phyloP scores from a whole-genome alignment of 164 flowering plant species.

The Macadamia tetraphylla region DNA sequence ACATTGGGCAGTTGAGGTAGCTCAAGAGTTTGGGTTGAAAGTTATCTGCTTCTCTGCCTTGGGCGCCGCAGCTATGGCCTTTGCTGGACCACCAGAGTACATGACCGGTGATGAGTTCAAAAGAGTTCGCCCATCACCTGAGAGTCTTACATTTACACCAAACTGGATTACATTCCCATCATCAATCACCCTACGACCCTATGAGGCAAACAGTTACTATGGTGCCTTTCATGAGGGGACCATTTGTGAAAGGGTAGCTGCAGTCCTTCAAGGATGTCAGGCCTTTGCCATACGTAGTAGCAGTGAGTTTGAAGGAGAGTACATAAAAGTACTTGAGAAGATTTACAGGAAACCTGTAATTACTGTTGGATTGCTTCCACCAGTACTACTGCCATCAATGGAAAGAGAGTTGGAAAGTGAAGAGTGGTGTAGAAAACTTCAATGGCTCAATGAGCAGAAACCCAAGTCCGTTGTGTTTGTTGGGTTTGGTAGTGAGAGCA shows the following conservation, averaged over 20 bases:
- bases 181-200: background rate
- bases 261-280: background rate
- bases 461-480: conserved; percentile 24
- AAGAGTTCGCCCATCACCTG: background rate
- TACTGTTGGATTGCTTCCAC: conserved; percentile 17
- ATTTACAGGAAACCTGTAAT: conserved; percentile 8
- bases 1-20: background rate
- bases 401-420: background rate
- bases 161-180: background rate
- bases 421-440: background rate
- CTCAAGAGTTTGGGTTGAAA: background rate
- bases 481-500: conserved; percentile 20
- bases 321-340: conserved; percentile 3
- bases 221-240: background rate
- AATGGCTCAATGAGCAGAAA: conserved; percentile 15
- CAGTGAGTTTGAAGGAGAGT: conserved; percentile 13
- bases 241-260: background rate
- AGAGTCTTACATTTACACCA: background rate
- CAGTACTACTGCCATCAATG: background rate
- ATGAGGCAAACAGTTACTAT: no score
- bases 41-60: background rate
- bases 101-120: background rate
- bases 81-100: background rate
- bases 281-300: conserved; percentile 7
- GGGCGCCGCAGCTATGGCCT: background rate